Evolutionary conservation across 202 grass and related monocot genomes (phyloP), one percentile per base, ranked within the genome.

Genomic region (Brachypodium distachyon): DNA sequence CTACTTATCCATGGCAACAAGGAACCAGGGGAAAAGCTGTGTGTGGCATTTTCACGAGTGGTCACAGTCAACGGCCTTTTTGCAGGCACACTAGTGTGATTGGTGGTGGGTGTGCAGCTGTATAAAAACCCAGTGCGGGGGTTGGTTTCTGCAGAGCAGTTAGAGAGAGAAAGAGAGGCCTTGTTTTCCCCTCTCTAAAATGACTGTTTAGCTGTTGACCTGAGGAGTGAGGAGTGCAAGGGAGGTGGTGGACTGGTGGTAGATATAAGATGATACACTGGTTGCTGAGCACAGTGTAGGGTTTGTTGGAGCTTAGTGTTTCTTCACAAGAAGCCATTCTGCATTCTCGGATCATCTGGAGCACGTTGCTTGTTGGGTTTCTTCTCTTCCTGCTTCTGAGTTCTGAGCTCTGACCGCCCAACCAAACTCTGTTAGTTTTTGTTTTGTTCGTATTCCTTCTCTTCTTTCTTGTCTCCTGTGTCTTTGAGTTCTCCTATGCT

Each of bases 1-100:
- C 76, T 48, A 70, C 76, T 48, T 73, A 41, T 49, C 76, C 69
- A 38, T 70, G 41, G 51, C 46, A 57, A 38, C 38, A 72, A 73
- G 58, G 58, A 89, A 72, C 27, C 86, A 61, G 64, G 29, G 60
- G 51, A 44, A 93, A 90, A 84, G 76, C 69, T 62, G 57, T 6
- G 46, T 64, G 81, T 70, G 82, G 48, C 87, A 53, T 87, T 93
- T 93, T 75, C 76, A 76, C 74, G 78, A 81, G 73, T 74, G 81
- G 62, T 73, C 76, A 77, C 84, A 70, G 90, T 90, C 83, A 87
- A 90, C 85, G 77, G 57, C 80, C 75, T 60, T 88, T 87, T 83
- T 61, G 80, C 73, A 61, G 85, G 41, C 65, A 38, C 73, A 3
- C 53, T 60, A 83, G 67, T 53, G 68, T 32, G 65, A 75, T 39